Evolutionary conservation across 2,329 filamentous ascomycete genomes (phyloP), one percentile per base, ranked within the genome.

Genomic region (Trichothecium sympodiale): DNA sequence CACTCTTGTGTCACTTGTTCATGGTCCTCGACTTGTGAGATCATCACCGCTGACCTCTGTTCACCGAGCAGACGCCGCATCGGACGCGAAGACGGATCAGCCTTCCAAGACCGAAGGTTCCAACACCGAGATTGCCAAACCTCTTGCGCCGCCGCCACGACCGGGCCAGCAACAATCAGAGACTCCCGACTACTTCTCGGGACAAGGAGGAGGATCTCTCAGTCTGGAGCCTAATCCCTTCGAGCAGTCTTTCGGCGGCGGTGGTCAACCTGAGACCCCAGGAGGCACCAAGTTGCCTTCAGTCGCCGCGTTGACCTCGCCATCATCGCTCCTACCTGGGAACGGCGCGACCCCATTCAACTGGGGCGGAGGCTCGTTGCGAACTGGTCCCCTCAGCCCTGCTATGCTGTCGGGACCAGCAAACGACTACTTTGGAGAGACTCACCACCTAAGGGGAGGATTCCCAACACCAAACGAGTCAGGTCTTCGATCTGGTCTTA

Each of bases 401-500:
- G 91, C 89, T 44, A 96, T 98, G 88, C 78, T 98, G 38, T 85
- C 87, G 32, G 91, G 87, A 17, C 91, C 81, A 27, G 63, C 73
- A 27, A 82, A 74, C 56, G 87, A 95, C 55, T 96, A 95, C 62
- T 94, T 95, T 54, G 74, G 75, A 46, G 86, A 94, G 50, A 80
- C 79, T 14, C 76, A 80, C 53, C 81, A 75, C 40, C 68, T 94
- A 43, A 77, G 83, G 45, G 79, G 86, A 48, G 83, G 84, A 36
- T 94, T 94, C 53, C 85, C 87, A 4, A 96, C 91, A 4, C 89
- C 89, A 1, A 95, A 95, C 74, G 91, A 98, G 62, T 96, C 89
- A 7, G 93, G 86, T 3, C 65, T 96, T 35, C 74, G 91, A 41
- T 91, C 87, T 41, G 91, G 91, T 38, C 63, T 96, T 46, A 96